Percentiles rank a stretch among this genome's conserved stretches.
These are phyloP conservation scores for Gaertneriomyces semiglobifer DNA, from an alignment of 192 early-diverging fungal species.

Conservation along the genomic window DNA sequence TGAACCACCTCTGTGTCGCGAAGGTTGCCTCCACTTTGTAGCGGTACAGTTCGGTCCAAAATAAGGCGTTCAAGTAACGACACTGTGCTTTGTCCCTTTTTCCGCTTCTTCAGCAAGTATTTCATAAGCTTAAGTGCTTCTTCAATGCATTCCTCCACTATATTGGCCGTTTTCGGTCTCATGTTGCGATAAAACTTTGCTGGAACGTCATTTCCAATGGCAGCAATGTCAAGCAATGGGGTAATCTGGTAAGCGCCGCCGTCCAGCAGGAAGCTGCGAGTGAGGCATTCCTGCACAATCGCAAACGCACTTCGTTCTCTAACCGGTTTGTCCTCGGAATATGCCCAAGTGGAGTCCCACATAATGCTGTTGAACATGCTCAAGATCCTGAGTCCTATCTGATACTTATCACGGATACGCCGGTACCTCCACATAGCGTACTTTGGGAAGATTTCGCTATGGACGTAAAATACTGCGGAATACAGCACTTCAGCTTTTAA, in stretches of 20 bases:
- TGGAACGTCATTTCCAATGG: slow-evolving; percentile 29
- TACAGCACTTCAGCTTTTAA: slow-evolving; percentile 35
- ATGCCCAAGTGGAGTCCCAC: slow-evolving; percentile 34
- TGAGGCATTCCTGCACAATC: slow-evolving; percentile 32
- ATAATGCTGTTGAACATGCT: slow-evolving; percentile 47
- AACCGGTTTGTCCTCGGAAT: background rate
- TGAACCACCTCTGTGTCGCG: slow-evolving; percentile 42
- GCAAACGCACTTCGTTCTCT: background rate
- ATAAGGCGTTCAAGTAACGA: slow-evolving; percentile 45
- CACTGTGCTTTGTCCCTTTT: slow-evolving; percentile 7
- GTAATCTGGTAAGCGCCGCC: slow-evolving; percentile 36
- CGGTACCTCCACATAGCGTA: slow-evolving; percentile 44
- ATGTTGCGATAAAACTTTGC: slow-evolving; percentile 15
- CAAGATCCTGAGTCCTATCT: slow-evolving; percentile 37
- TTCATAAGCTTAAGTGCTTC: slow-evolving; percentile 38
- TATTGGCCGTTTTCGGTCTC: slow-evolving; percentile 14
- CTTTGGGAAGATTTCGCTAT: slow-evolving; percentile 43
- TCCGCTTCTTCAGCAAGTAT: slow-evolving; percentile 33
- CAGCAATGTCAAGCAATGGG: slow-evolving; percentile 39
- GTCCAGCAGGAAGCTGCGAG: slow-evolving; percentile 31
- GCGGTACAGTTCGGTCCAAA: slow-evolving; percentile 36
- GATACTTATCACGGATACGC: slow-evolving; percentile 34
- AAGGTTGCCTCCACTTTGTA: background rate
- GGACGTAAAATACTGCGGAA: slow-evolving; percentile 40
- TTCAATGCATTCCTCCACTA: slow-evolving; percentile 38